Base-by-base conservation (phyloP, 2,329 filamentous ascomycete species). In the Ilyonectria sp. region DNA sequence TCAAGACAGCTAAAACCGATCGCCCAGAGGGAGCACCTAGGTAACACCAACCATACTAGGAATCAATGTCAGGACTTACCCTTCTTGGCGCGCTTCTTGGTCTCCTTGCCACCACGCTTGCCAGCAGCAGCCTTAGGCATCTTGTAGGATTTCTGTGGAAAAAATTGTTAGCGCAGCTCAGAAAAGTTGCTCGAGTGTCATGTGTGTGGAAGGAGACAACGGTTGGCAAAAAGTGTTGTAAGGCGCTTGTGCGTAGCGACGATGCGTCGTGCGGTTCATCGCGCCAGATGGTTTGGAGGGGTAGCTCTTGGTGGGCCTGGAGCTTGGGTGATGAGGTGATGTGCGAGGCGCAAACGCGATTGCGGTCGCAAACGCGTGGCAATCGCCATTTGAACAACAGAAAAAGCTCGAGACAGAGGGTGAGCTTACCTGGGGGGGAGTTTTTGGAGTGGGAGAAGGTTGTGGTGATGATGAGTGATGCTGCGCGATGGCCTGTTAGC, bases 41-140 rank as follows among this genome's bases (percentile, higher is more conserved):
- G 15, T 15, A 43, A 2, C 21, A 49, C 6, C 23, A 59, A 37
- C 26, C 13, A 10, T 33, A 10, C 29, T 17, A 21, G 21, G 23
- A 33, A 11, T 54, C 3, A 33, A 17, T 11, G 31, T 13, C 2
- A 21, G 5, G n/a, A 81, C 86, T 76, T 80, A 89, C 87, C 87
- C 86, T 90, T 90, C 87, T 90, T 90, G 79, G 74, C 76, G 69
- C 87, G 85, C 79, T 83, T 83, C 85, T 87, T 88, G 79, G 85
- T 83, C 66, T 82, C 84, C 86, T 88, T 88, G 68, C 83, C 85
- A 72, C 84, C 86, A 72, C 85, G 84, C 84, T 89, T 90, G 53
- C 73, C 73, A 65, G 79, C 70, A 75, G 85, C 81, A 76, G 86
- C 87, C 84, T 90, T 90, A 76, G 88, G 86, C 88, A 90, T 90